Evolutionary conservation across 306 rosid genomes (phyloP).

Genomic region (Mimosa bimucronata): DNA sequence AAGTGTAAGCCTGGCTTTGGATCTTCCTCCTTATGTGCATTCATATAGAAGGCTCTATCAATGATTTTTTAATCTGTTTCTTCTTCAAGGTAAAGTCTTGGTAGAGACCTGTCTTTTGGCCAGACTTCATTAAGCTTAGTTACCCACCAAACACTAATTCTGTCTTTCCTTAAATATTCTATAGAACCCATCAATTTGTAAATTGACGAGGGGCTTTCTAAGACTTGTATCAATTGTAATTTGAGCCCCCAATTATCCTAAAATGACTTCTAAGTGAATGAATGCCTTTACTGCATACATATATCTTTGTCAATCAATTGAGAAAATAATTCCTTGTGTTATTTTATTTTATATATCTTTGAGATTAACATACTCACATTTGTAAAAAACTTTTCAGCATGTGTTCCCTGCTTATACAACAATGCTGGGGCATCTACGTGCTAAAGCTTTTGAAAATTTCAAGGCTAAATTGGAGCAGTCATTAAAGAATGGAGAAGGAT

Average conservation of each 20-base stretch:
- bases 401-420: constrained; percentile 68
- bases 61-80: neutral
- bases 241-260: neutral
- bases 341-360: constrained; percentile 15
- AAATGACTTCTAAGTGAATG: neutral
- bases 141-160: neutral
- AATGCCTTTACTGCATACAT: neutral
- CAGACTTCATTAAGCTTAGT: constrained; percentile 1
- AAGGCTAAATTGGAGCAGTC: constrained; percentile 66
- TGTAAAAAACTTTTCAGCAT: constrained; percentile 58
- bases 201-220: constrained; percentile 8
- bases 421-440: constrained; percentile 71
- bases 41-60: neutral
- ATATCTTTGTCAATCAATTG: neutral
- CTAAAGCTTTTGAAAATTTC: constrained; percentile 60
- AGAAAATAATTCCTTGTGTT: neutral
- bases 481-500: constrained; percentile 77
- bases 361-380: constrained; percentile 16
- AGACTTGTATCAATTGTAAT: neutral
- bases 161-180: neutral
- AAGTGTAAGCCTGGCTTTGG: constrained; percentile 16
- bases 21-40: neutral
- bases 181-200: neutral
- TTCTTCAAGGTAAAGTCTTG: constrained; percentile 1
- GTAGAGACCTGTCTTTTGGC: neutral